Base-by-base conservation (phyloP, 257 asterid genomes). In the Paulownia fortunei region DNA sequence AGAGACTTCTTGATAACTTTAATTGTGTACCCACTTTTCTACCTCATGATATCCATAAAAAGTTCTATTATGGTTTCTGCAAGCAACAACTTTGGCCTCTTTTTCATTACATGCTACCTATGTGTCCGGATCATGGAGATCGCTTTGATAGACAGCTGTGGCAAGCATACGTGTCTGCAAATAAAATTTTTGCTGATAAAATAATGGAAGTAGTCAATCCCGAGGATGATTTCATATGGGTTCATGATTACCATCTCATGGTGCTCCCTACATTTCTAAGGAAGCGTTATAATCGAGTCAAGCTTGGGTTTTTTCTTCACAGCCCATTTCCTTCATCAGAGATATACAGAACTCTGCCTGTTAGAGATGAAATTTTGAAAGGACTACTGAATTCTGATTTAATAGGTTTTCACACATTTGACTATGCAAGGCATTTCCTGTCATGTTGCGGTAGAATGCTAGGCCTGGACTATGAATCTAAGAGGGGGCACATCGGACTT, bases 301-400 rank as follows among this genome's bases (percentile, higher is more conserved):
- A 86, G 82, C 84, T 92, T 23, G 97, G 97, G 10, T 92, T 92
- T 80, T 92, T 92, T 75, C 94, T 92, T 19, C 97, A 92, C 80
- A 92, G 94, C 72, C 97, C 97, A 2, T 92, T 92, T 84, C 97
- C 97, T 69, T 90, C 97, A 12, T 90, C 97, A 0, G 97, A 92
- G 83, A 92, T 92, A 62, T 92, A 90, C 83, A 83, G 91, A 73
- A 92, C 97, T 0, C 84, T 92, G 52, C 91, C 96, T 0, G 96
- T 92, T 72, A 82, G 97, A 77, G 91, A 88, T 61, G 94, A 90
- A 73, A 88, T 92, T 76, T 84, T 92, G 69, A 90, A 85, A 81
- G 96, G 97, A 41, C 74, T 92, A 72, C 74, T 92, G 32, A 92
- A 90, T 76, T 83, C 88, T 23, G 97, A 92, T 82, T 79, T 92